Evolutionary conservation across 331 rosid genomes (phyloP).

Genomic region (Acacia pycnantha): DNA sequence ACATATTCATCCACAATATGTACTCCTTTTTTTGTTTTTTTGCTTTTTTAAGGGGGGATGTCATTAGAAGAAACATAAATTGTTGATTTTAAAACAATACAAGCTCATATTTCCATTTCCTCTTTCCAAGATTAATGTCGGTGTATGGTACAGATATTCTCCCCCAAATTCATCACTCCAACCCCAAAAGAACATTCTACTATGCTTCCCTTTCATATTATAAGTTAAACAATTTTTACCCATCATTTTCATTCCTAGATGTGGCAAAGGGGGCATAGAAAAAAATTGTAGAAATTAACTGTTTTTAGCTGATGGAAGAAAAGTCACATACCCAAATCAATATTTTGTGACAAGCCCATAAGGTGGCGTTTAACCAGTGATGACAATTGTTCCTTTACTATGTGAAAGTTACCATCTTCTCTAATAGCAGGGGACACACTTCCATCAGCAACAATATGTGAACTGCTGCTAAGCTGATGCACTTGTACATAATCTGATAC

Average conservation of each 20-base stretch:
- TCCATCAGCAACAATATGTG: constrained; percentile 40
- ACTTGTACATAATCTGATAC: constrained; percentile 43
- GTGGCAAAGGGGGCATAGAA: neutral
- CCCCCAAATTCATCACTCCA: neutral
- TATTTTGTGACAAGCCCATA: constrained; percentile 51
- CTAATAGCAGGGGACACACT: constrained; percentile 28
- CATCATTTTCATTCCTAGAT: neutral
- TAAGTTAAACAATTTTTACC: neutral
- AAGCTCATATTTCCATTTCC: neutral
- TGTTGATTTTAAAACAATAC: neutral
- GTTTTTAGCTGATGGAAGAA: constrained; percentile 16
- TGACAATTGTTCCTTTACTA: constrained; percentile 65
- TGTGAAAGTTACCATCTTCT: constrained; percentile 49
- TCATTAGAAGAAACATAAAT: neutral
- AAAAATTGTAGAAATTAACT: neutral
- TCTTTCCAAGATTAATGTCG: neutral
- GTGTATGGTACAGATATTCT: neutral
- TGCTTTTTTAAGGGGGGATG: neutral
- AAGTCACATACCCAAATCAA: constrained; percentile 58
- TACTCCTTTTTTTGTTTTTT: neutral
- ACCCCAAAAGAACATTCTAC: neutral
- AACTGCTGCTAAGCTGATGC: constrained; percentile 46
- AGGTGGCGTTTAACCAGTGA: constrained; percentile 64
- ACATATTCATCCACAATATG: neutral
- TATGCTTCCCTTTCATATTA: neutral